Evolutionary conservation across 208 protist genomes (phyloP).

Genomic region (Leishmania gerbilli): DNA sequence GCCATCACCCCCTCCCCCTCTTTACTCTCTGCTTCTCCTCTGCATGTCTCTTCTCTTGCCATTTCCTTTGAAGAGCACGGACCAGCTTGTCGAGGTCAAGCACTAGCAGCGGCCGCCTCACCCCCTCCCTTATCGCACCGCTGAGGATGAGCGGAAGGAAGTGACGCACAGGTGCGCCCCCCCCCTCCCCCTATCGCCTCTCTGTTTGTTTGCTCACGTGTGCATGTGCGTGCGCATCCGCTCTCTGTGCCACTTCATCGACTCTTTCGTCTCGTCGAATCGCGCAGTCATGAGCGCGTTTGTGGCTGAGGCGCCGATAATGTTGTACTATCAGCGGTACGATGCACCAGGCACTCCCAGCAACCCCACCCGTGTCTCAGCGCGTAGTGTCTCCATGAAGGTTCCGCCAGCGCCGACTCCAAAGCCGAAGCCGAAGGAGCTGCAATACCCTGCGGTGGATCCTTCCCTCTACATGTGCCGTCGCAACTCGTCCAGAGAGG

Average conservation of each 20-base stretch:
- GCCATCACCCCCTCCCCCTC: not conserved
- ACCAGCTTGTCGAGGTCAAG: not conserved
- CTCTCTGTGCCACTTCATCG: not conserved
- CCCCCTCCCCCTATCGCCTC: not conserved
- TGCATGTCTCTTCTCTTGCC: not conserved
- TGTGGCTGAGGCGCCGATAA: conserved; percentile 18
- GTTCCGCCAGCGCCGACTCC: conserved; percentile 1
- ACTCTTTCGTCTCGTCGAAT: not conserved
- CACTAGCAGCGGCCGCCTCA: not conserved
- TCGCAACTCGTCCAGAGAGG: conserved; percentile 37
- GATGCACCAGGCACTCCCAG: not conserved
- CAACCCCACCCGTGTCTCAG: not conserved
- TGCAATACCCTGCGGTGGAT: conserved; percentile 18
- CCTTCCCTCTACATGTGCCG: conserved; percentile 35
- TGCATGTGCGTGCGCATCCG: too few species aligned
- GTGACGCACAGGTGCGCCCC: not conserved
- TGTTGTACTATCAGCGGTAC: conserved; percentile 22
- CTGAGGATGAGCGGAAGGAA: not conserved
- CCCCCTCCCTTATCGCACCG: not conserved
- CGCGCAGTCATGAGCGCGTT: conserved; percentile 19
- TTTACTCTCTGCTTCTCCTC: not conserved
- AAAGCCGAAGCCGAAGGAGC: conserved; percentile 24
- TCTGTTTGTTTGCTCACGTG: not conserved
- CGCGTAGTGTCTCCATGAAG: not conserved
- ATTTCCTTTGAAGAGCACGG: not conserved